Evolutionary conservation across 208 protist species (phyloP).

Genomic region (Phytomonas francai): DNA sequence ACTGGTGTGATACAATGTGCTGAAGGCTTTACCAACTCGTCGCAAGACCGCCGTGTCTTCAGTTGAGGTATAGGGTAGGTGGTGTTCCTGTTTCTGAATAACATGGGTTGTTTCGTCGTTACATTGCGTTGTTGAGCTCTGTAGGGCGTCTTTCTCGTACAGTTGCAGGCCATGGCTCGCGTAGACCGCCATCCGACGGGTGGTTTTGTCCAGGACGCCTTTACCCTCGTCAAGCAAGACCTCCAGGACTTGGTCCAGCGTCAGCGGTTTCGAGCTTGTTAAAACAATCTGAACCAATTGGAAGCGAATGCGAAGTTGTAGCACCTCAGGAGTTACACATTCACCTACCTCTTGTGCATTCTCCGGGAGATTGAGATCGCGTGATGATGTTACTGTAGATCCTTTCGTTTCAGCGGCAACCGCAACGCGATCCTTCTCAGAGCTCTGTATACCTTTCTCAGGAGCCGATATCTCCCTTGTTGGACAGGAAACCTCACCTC

Average conservation of each 20-base stretch:
- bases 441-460: no score
- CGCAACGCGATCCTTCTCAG: no score
- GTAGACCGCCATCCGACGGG: constrained; percentile 13
- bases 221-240: no score
- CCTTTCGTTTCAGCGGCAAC: no score
- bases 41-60: neutral
- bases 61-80: no score
- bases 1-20: constrained; percentile 7
- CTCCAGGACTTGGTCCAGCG: constrained; percentile 15
- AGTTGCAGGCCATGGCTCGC: constrained; percentile 11
- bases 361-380: no score
- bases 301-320: constrained; percentile 29
- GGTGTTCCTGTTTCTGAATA: no score
- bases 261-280: constrained; percentile 30
- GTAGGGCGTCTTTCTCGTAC: neutral
- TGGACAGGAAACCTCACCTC: no score
- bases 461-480: no score
- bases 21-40: constrained; percentile 1
- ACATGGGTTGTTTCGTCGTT: no score
- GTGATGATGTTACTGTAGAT: no score
- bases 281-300: constrained; percentile 33
- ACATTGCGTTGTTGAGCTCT: neutral
- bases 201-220: constrained; percentile 14
- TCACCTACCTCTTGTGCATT: no score
- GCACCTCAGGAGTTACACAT: constrained; percentile 6